Evolutionary conservation across 148 eudicot genomes (phyloP).

Genomic region (Bassia scoparia): DNA sequence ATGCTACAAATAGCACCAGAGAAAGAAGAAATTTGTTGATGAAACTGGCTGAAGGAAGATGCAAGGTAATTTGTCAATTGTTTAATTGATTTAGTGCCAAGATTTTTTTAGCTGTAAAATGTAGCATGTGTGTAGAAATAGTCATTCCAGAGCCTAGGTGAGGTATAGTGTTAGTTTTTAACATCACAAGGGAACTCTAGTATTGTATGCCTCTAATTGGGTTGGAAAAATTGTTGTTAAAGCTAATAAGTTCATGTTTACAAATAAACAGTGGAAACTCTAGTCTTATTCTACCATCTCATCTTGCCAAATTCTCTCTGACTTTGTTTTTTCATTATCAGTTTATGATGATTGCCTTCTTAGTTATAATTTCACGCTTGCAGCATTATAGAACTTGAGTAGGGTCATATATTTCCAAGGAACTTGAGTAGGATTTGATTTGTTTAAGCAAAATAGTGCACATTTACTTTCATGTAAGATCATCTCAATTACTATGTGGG

Average conservation of each 20-base stretch:
- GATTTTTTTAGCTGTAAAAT: no score
- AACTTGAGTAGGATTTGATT: no score
- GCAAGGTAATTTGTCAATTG: conserved; percentile 69
- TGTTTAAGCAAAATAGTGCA: no score
- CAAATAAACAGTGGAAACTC: no score
- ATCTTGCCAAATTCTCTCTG: background rate
- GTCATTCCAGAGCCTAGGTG: background rate
- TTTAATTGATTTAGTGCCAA: no score
- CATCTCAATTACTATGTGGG: no score
- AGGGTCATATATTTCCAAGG: no score
- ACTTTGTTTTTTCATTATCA: background rate
- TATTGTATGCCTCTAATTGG: background rate
- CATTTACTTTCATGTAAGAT: no score
- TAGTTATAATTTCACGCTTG: no score
- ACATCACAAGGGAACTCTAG: background rate
- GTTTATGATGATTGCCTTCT: background rate
- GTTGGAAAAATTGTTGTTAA: background rate
- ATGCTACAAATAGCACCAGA: conserved; percentile 93
- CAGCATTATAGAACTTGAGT: no score
- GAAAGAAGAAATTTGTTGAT: conserved; percentile 88
- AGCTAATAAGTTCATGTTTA: background rate
- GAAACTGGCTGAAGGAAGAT: conserved; percentile 96
- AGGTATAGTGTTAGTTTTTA: background rate
- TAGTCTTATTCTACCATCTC: background rate
- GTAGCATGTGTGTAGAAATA: no score